Conservation (phyloP, 805 yeast genomes). For the Yamadazyma sp. region DNA sequence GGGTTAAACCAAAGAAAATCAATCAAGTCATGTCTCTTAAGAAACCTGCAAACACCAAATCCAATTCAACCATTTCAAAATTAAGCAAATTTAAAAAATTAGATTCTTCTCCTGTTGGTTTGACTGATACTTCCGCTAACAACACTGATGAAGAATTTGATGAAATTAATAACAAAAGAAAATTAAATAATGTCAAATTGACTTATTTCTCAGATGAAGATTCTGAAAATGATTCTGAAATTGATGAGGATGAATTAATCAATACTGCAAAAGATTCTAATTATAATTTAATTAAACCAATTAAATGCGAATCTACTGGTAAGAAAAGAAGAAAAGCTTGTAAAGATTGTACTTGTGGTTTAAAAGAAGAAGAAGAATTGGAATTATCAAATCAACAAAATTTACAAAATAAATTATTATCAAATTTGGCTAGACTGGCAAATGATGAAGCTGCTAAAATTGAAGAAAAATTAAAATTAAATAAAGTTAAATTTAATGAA, state of each 20-base stretch:
- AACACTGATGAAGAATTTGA: slow-evolving; percentile 38
- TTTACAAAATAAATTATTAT: slow-evolving; percentile 44
- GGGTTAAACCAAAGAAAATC: slow-evolving; percentile 53
- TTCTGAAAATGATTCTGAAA: slow-evolving; percentile 45
- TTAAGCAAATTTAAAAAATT: slow-evolving; percentile 4
- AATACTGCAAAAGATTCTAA: slow-evolving; percentile 18
- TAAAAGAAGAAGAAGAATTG: slow-evolving; percentile 79
- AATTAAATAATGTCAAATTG: slow-evolving; percentile 46
- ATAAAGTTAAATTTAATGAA: slow-evolving; percentile 51
- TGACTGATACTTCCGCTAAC: slow-evolving; percentile 46
- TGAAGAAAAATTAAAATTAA: slow-evolving; percentile 50
- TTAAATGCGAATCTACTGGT: slow-evolving; percentile 52
- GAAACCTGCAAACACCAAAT: slow-evolving; percentile 12
- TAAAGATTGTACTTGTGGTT: slow-evolving; percentile 97
- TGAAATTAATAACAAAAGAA: slow-evolving; percentile 43
- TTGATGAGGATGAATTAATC: slow-evolving; percentile 40
- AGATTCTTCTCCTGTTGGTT: slow-evolving; percentile 19
- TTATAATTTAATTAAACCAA: slow-evolving; percentile 51
- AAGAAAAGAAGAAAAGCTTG: slow-evolving; percentile 87
- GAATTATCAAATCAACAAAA: slow-evolving; percentile 47
- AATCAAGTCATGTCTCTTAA: slow-evolving; percentile 31
- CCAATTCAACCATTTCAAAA: neutral
- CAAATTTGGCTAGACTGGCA: slow-evolving; percentile 36
- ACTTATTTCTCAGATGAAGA: slow-evolving; percentile 53
- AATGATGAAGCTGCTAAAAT: slow-evolving; percentile 52